Conservation (phyloP, 495 filamentous ascomycete genomes). For the Tuber microsphaerosporum region DNA sequence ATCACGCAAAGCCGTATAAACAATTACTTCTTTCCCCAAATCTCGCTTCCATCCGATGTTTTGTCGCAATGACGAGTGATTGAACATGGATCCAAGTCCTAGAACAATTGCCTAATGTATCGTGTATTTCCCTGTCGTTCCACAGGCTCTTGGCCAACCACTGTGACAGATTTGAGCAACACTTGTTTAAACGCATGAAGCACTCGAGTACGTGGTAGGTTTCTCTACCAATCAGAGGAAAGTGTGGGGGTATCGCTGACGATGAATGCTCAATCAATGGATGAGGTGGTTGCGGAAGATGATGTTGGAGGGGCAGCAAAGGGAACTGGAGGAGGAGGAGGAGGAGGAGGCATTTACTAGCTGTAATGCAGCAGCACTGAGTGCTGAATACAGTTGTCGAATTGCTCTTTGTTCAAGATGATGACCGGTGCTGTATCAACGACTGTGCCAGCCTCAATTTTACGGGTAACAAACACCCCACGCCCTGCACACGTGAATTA, state of each 20-base stretch:
- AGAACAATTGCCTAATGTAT: conserved; percentile 51
- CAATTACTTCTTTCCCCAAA: conserved; percentile 45
- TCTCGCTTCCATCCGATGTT: conserved; percentile 53
- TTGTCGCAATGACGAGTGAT: conserved; percentile 49
- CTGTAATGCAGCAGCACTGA: conserved; percentile 53
- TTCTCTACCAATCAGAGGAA: neutral
- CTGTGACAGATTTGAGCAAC: conserved; percentile 20
- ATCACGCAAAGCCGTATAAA: conserved; percentile 49
- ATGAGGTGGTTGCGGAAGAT: conserved; percentile 1
- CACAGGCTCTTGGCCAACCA: conserved; percentile 39
- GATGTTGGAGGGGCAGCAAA: conserved; percentile 41
- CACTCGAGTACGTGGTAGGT: neutral
- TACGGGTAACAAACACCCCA: conserved; percentile 48
- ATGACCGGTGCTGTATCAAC: conserved; percentile 52
- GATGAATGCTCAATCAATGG: neutral
- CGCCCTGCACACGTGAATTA: conserved; percentile 44
- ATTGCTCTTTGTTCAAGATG: conserved; percentile 47
- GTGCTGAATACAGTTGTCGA: conserved; percentile 47
- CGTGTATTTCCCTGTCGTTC: conserved; percentile 25
- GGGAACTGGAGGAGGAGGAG: neutral
- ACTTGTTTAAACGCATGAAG: neutral
- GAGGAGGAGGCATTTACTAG: conserved; percentile 45
- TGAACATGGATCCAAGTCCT: conserved; percentile 55
- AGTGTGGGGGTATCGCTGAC: conserved; percentile 4
- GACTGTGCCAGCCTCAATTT: conserved; percentile 48